Percentiles rank a stretch among this genome's conserved stretches.
phyloP scores from a whole-genome alignment of 2,329 filamentous ascomycete species.

The Clonostachys solani region DNA sequence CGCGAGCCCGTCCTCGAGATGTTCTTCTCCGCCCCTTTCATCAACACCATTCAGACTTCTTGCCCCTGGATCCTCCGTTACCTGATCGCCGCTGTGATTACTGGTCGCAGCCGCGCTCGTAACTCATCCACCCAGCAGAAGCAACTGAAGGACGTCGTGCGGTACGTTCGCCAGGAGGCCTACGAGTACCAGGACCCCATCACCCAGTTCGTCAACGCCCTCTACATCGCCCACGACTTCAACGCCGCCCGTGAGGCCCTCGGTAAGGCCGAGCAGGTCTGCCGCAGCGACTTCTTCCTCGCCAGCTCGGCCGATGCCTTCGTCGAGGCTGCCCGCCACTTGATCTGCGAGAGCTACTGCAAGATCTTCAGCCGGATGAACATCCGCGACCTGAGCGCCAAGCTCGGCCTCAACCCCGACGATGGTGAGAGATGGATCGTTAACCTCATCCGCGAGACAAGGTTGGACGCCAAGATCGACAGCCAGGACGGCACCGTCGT shows the following conservation, averaged over 20 bases:
- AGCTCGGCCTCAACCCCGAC: slow-evolving; percentile 85
- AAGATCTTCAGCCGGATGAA: slow-evolving; percentile 99
- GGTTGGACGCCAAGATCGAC: slow-evolving; percentile 98
- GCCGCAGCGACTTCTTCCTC: slow-evolving; percentile 94
- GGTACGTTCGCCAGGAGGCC: slow-evolving; percentile 92
- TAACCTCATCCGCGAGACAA: slow-evolving; percentile 95
- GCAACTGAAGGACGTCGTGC: slow-evolving; percentile 95
- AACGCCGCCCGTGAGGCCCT: slow-evolving; percentile 92
- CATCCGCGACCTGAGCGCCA: slow-evolving; percentile 91
- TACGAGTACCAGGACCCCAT: slow-evolving; percentile 98
- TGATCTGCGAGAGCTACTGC: slow-evolving; percentile 99
- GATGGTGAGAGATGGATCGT: slow-evolving; percentile 99
- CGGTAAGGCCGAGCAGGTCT: slow-evolving; percentile 80
- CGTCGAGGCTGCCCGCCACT: slow-evolving; percentile 88
- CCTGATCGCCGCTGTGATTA: slow-evolving; percentile 90
- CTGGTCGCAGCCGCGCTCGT: slow-evolving; percentile 75
- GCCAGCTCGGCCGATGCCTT: slow-evolving; percentile 80
- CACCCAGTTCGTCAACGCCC: slow-evolving; percentile 91
- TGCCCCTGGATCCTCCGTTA: slow-evolving; percentile 97
- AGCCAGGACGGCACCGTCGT: slow-evolving; percentile 98
- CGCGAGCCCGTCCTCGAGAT: slow-evolving; percentile 91
- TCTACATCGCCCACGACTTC: slow-evolving; percentile 85
- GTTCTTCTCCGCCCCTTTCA: slow-evolving; percentile 95
- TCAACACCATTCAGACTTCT: slow-evolving; percentile 98
- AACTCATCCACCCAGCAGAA: slow-evolving; percentile 91